Evolutionary conservation across 2,329 filamentous ascomycete species (phyloP).

Genomic region (Cercospora sp.): DNA sequence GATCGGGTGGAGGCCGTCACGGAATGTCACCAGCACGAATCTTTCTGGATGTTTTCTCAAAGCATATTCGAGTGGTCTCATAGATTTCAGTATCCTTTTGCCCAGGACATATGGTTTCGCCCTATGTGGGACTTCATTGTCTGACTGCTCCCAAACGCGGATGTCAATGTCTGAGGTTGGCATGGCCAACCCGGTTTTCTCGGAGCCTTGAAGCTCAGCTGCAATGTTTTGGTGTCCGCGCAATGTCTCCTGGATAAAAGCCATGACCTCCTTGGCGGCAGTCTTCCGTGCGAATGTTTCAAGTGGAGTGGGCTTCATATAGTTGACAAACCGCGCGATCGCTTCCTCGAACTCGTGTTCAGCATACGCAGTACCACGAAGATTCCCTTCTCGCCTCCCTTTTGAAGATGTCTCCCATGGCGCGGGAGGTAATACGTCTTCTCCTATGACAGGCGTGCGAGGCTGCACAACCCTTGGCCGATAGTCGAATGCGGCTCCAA

Average conservation of each 20-base stretch:
- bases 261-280: slow-evolving; percentile 38
- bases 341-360: slow-evolving; percentile 41
- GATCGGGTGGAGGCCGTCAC: slow-evolving; percentile 43
- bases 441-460: background rate
- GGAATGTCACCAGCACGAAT: slow-evolving; percentile 15
- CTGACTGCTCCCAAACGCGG: slow-evolving; percentile 41
- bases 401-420: slow-evolving; percentile 13
- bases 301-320: slow-evolving; percentile 44
- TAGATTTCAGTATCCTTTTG: slow-evolving; percentile 13
- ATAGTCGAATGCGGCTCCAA: slow-evolving; percentile 8
- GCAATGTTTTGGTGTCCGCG: slow-evolving; percentile 19
- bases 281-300: slow-evolving; percentile 46
- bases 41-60: background rate
- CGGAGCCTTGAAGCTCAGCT: slow-evolving; percentile 54
- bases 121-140: slow-evolving; percentile 16
- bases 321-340: slow-evolving; percentile 48
- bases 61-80: slow-evolving; percentile 16
- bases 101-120: background rate
- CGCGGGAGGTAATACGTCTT: background rate
- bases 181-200: slow-evolving; percentile 53
- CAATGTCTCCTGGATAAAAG: slow-evolving; percentile 31
- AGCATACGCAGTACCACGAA: background rate
- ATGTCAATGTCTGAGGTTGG: slow-evolving; percentile 58
- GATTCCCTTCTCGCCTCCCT: background rate
- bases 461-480: slow-evolving; percentile 8